Conservation (phyloP, 495 filamentous ascomycete genomes). For the Tuber indicum region DNA sequence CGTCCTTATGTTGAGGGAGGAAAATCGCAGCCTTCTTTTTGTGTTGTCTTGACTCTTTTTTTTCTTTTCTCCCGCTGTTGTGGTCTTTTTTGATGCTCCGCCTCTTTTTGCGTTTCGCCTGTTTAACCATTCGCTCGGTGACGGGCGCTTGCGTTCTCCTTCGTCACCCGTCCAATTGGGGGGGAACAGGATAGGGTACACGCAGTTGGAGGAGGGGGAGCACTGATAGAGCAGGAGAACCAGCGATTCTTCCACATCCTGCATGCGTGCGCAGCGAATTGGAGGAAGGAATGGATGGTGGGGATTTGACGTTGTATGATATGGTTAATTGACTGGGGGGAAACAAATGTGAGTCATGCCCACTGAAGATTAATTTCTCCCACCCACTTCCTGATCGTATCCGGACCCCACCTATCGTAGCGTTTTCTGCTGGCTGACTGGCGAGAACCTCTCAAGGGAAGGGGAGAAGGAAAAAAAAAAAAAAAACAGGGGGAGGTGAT, state of each 20-base stretch:
- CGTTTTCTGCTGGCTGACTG: not conserved
- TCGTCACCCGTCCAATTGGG: not conserved
- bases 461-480: not conserved
- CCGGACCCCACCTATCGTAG: not conserved
- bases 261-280: not conserved
- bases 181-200: not conserved
- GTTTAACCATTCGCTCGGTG: not conserved
- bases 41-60: not conserved
- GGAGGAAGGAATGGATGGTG: not conserved
- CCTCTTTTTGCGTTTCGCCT: constrained; percentile 1
- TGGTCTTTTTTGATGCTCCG: not conserved
- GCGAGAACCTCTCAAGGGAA: not conserved
- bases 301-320: not conserved
- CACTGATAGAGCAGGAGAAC: not conserved
- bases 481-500: not conserved
- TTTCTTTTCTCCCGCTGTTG: not conserved
- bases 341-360: not conserved
- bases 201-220: not conserved
- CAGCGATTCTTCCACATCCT: not conserved
- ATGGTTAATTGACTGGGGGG: not conserved
- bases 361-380: not conserved
- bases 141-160: not conserved
- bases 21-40: not conserved
- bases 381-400: not conserved
- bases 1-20: not conserved